phyloP scores from a whole-genome alignment of 2,329 filamentous ascomycete genomes.

The Cryphonectria radicalis region DNA sequence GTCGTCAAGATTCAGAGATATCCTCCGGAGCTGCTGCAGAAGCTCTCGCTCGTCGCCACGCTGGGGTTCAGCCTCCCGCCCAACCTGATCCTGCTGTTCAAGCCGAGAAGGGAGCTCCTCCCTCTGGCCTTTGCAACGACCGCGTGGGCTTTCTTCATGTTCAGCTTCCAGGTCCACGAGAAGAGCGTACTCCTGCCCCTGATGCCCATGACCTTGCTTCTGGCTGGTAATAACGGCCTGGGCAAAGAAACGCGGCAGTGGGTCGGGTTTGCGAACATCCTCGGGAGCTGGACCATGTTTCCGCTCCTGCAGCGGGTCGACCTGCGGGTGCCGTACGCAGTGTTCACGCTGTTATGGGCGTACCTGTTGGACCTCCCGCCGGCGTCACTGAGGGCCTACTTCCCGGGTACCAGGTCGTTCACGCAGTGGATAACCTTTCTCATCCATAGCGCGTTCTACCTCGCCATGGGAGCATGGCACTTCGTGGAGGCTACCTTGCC shows the following conservation, averaged over 20 bases:
- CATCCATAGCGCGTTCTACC: conserved; percentile 77
- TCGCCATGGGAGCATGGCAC: conserved; percentile 82
- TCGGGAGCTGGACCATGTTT: conserved; percentile 92
- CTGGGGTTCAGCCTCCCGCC: conserved; percentile 77
- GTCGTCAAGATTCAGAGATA: conserved; percentile 84
- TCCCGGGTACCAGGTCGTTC: conserved; percentile 52
- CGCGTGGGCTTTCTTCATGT: conserved; percentile 96
- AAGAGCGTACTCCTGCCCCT: conserved; percentile 94
- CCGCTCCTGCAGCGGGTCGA: conserved; percentile 86
- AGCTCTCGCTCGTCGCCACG: conserved; percentile 74
- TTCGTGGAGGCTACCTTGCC: conserved; percentile 68
- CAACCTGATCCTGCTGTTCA: conserved; percentile 77
- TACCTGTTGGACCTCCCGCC: conserved; percentile 89
- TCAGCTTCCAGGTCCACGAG: conserved; percentile 97
- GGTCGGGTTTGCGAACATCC: conserved; percentile 93
- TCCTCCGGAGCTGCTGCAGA: conserved; percentile 72
- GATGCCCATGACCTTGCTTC: conserved; percentile 87
- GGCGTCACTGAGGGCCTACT: conserved; percentile 71
- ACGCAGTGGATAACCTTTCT: conserved; percentile 65
- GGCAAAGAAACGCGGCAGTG: conserved; percentile 78
- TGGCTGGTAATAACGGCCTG: conserved; percentile 74
- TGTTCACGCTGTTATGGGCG: conserved; percentile 85
- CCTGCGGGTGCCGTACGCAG: conserved; percentile 80
- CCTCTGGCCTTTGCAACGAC: conserved; percentile 81
- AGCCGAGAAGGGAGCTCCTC: conserved; percentile 75